Percentiles rank a stretch among this genome's conserved stretches.
Conservation (phyloP, 257 asterid genomes). For the Solanum pimpinellifolium region DNA sequence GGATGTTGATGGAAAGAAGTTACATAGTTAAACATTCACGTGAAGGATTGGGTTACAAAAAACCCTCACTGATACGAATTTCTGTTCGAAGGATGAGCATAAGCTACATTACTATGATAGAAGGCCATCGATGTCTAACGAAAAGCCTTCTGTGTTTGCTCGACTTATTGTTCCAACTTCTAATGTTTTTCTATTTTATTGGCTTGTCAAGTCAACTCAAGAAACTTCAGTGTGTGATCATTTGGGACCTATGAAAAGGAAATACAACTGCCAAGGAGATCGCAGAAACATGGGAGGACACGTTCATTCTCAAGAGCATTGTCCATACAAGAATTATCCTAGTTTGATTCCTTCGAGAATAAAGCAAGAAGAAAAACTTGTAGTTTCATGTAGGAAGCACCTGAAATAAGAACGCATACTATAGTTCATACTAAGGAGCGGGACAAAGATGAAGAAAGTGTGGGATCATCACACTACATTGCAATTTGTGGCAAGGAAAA, state of each 20-base stretch:
- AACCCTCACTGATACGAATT: background rate
- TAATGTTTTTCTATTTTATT: too few species aligned
- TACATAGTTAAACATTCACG: too few species aligned
- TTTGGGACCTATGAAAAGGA: background rate
- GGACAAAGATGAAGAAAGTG: too few species aligned
- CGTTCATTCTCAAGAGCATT: too few species aligned
- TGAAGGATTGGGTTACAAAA: background rate
- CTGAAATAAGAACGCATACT: too few species aligned
- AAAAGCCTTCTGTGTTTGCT: background rate
- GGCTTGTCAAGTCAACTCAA: background rate
- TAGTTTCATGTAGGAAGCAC: background rate
- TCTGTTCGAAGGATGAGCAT: background rate
- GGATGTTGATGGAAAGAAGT: background rate
- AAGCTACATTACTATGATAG: background rate
- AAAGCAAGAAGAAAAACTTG: too few species aligned
- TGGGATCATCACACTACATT: background rate
- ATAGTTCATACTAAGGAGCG: background rate
- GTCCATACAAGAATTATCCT: background rate
- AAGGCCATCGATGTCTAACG: background rate
- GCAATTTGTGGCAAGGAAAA: too few species aligned
- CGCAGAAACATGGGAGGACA: background rate
- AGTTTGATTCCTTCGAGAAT: background rate
- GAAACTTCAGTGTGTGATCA: too few species aligned
- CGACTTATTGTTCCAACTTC: too few species aligned
- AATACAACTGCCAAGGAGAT: too few species aligned